phyloP scores from a whole-genome alignment of 2,329 filamentous ascomycete genomes.

The Cryphonectria radicalis region DNA sequence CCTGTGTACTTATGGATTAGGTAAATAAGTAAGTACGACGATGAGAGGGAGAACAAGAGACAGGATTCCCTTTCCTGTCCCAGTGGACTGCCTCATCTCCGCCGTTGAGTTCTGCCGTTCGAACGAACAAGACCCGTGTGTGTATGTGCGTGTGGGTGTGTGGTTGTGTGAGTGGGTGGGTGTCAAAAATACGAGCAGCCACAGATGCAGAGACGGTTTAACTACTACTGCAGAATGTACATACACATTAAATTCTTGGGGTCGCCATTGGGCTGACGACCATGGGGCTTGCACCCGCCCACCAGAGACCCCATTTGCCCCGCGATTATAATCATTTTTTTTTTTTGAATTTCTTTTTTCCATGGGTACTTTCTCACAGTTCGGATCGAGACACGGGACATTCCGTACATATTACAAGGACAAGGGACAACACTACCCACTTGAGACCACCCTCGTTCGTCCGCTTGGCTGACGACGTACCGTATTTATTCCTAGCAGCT shows the following conservation, averaged over 20 bases:
- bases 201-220: background rate
- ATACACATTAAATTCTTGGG: background rate
- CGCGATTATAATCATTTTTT: background rate
- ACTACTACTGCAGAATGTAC: background rate
- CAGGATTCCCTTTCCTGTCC: too few species aligned
- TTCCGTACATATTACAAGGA: background rate
- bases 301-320: background rate
- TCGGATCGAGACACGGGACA: background rate
- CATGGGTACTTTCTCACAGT: background rate
- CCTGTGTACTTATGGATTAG: background rate
- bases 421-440: background rate
- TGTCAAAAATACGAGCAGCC: constrained; percentile 1
- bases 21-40: background rate
- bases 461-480: too few species aligned
- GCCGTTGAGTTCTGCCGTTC: too few species aligned
- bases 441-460: background rate
- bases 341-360: background rate
- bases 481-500: too few species aligned
- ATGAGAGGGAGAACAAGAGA: background rate
- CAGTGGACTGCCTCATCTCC: too few species aligned
- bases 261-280: background rate
- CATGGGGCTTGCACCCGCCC: background rate
- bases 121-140: background rate
- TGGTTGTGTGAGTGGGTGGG: background rate
- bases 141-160: background rate